Evolutionary conservation across 495 filamentous ascomycete genomes (phyloP), one percentile per base, ranked within the genome.

Genomic region (Penicillium macrosclerotiorum): DNA sequence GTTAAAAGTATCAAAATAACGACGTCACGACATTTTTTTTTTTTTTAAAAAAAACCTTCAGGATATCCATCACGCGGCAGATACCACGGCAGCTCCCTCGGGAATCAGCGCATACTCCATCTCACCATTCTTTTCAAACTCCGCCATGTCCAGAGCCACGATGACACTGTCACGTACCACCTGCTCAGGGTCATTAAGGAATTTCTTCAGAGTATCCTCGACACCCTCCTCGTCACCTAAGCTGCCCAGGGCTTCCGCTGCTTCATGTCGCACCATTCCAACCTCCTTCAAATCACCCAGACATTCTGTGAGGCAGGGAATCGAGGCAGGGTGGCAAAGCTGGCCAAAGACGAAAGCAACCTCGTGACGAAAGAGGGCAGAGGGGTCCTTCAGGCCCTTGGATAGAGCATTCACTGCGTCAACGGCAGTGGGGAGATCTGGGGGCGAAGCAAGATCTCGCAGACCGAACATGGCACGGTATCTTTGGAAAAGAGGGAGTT

Each of bases 271-370:
- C 48, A 99, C 93, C 93, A 99, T 99, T 53, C 90, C 87, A 19
- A 75, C 81, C 66, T 99, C 93, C 25, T 85, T 71, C 33, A 80
- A 71, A 62, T 97, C 76, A 55, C 88, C 85, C 36, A 97, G 74
- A 1, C 85, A 82, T 30, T 79, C 80, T 19, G 87, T 83, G 13
- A 99, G 80, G 45, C 86, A 88, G 7, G 93, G 90, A 56, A 99
- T 94, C 0, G 88, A 93, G n/a, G 91, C 90, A 1, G 94, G 93
- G 62, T 97, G 92, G 39, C 86, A 88, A 19, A 99, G 77, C 59
- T 99, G 94, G 17, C 93, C 93, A 54, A 96, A 99, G 8, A 99
- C 92, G 60, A 99, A 99, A 8, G 94, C 93, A 55, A 97, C 88
- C 61, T 99, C 93, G 67, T 99, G 93, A 47, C 93, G 80, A 75